Evolutionary conservation across 352 stramenopile species (phyloP), one percentile per base, ranked within the genome.

Genomic region (Phytophthora macrochlamydospora): DNA sequence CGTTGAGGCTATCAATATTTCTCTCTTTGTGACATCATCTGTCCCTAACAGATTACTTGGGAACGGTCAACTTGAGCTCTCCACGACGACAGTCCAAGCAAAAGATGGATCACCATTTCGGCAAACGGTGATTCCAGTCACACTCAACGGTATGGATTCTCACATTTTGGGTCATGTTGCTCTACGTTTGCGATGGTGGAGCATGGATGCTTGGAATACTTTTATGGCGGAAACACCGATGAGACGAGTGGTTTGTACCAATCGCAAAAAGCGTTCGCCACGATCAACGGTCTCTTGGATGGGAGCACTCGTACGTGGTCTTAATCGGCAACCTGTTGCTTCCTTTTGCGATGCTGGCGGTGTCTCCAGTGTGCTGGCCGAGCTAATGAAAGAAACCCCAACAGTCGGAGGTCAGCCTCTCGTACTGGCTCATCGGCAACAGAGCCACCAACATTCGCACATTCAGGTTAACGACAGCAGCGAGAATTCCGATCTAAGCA

Each of bases 271-370:
- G 49, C 59, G 53, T 32, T 58, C 56, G 29, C 67, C 67, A 29
- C 68, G 83, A 9, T 60, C 67, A 30, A 51, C 51, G 43, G 73
- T 80, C 32, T 67, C 73, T 51, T 94, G 87, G 87, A 87, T 87
- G 48, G 81, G 81, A 4, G 83, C 87, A 5, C 45, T 94, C 24
- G 72, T 79, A 50, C 83, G 87, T 9, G 87, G 87, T 4, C 69
- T 94, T 12, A 91, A 90, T 30, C 83, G 87, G 7, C 78, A 92
- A 50, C 87, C 84, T 4, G 73, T 94, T 14, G 83, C 87, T 18
- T 90, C 79, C 0, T 82, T 94, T 30, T 92, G 78, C 49, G 87
- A 94, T 68, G 79, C 83, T 51, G 85, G 81, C 38, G 87, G 87
- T 3, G 71, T 94, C 24, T 85, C 73, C 14, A 67, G 75, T 44